Base-by-base conservation (phyloP, 2,329 filamentous ascomycete genomes). In the Colletotrichum graminicola region DNA sequence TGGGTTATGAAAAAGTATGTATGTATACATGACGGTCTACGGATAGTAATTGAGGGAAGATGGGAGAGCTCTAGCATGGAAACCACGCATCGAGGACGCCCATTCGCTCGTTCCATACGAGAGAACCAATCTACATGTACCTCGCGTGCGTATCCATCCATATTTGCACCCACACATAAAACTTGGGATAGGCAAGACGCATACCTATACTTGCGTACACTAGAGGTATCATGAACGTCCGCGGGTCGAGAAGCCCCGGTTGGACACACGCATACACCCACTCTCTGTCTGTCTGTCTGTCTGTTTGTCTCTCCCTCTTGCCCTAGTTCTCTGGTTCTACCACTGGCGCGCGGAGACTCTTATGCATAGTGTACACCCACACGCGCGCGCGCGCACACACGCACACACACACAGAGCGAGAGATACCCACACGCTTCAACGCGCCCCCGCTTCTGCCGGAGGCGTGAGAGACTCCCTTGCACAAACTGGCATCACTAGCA, bases 391-490 rank as follows among this genome's bases (percentile, higher is more conserved):
- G 57, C 52, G 21, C 62, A 34, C 51, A 62, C 23, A 10, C 57
- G 36, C 57, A 12, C 45, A 47, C 45, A 0, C 57, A 61, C 43
- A 43, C 18, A 2, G 7, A 45, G 10, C n/a, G 45, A 47, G 45
- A 12, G 5, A 47, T 14, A 32, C 49, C 52, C 56, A 55, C 47
- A 62, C 66, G 23, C 61, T 54, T 41, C 49, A 68, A 41, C 26
- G 39, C 64, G 43, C 65, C 73, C 71, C 73, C 71, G 66, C 62
- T 72, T 74, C 72, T 74, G 72, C 72, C 73, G 73, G 63, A 64
- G 41, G 61, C 62, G 64, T 55, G 64, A 66, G 57, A 56, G 62
- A 73, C 62, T 68, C 59, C 67, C 71, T 73, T 72, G 71, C 71
- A 71, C 71, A 73, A 73, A 71, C 47, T 70, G 60, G 51, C 55